Evolutionary conservation across 2,329 filamentous ascomycete genomes (phyloP).

Genomic region (Trichoderma sp.): DNA sequence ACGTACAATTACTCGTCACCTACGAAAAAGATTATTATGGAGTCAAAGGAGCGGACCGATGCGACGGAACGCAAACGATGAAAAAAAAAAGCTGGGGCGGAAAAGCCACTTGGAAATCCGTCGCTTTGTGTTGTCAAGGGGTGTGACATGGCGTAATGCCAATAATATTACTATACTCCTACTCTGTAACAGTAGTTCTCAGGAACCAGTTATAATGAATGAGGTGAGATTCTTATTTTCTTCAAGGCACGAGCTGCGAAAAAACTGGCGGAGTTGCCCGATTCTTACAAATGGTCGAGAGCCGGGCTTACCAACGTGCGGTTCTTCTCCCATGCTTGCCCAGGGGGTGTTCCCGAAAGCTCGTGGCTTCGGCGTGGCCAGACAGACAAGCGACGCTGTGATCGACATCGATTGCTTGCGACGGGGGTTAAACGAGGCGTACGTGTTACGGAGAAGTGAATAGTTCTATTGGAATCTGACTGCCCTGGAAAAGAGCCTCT

Average conservation of each 20-base stretch:
- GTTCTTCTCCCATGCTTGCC: background rate
- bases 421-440: background rate
- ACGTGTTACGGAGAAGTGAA: background rate
- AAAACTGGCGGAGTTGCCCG: background rate
- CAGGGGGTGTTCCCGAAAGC: background rate
- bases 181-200: background rate
- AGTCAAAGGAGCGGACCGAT: background rate
- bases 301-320: background rate
- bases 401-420: conserved; percentile 1
- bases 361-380: background rate
- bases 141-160: background rate
- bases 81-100: background rate
- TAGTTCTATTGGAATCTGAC: background rate
- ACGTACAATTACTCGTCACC: background rate
- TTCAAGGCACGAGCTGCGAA: background rate
- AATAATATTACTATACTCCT: background rate
- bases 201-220: background rate
- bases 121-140: background rate
- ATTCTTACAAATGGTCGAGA: background rate
- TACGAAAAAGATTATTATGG: background rate
- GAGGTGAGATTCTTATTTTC: background rate
- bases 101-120: background rate
- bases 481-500: background rate
- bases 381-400: background rate
- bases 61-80: background rate